Percentiles rank a stretch among this genome's conserved stretches.
These are phyloP conservation scores for Lentinula edodes DNA, from an alignment of 768 basidiomycete genomes.

Conservation along the genomic window DNA sequence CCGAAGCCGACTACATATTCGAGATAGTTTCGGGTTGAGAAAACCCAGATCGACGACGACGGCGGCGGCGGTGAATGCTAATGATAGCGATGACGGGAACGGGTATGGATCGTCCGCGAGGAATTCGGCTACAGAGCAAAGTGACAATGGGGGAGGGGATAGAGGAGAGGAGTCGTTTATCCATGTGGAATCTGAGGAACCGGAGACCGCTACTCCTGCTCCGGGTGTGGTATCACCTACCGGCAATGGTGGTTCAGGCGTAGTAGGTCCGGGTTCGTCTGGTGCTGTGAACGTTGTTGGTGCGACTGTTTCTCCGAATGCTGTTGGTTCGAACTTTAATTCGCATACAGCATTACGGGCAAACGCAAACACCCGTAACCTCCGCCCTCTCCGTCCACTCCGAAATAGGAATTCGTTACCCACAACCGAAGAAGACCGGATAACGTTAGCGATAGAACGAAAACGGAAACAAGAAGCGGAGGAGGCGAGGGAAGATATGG, in stretches of 20 bases:
- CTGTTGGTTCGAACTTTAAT: no score
- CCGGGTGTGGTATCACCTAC: no score
- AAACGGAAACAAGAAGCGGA: constrained; percentile 36
- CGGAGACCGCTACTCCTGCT: background rate
- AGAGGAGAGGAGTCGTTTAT: background rate
- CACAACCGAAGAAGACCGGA: constrained; percentile 14
- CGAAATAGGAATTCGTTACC: constrained; percentile 21
- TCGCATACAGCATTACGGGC: background rate
- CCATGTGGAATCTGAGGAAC: constrained; percentile 4
- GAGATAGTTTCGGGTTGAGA: background rate
- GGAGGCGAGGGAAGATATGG: constrained; percentile 41
- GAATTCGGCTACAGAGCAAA: constrained; percentile 21
- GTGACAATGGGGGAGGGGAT: no score
- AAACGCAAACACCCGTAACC: background rate
- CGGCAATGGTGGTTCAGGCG: no score
- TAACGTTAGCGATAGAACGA: constrained; percentile 22
- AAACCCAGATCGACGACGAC: constrained; percentile 18
- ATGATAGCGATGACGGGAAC: constrained; percentile 39
- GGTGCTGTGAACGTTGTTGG: no score
- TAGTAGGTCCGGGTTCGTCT: no score
- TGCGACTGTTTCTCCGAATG: no score
- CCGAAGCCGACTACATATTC: constrained; percentile 21
- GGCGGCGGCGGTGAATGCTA: constrained; percentile 17
- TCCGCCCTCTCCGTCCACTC: background rate
- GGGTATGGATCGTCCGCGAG: constrained; percentile 27